Evolutionary conservation across 2,329 filamentous ascomycete genomes (phyloP).

Genomic region (Amauroascus verrucosus): DNA sequence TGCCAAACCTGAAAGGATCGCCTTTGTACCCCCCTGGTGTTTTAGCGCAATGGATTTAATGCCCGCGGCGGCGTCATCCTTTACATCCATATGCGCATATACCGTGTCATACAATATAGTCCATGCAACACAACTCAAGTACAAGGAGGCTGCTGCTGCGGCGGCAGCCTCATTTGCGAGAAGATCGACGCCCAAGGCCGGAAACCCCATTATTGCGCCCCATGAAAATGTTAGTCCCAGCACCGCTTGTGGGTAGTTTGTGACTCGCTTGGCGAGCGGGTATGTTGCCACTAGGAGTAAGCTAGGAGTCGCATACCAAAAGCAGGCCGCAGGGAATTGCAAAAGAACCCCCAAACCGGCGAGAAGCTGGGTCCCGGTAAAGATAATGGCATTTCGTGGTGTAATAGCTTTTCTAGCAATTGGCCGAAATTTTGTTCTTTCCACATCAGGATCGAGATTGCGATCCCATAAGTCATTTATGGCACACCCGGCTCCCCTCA

Average conservation of each 20-base stretch:
- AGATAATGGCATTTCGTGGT: slow-evolving; percentile 34
- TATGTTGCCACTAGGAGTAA: slow-evolving; percentile 39
- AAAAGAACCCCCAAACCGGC: slow-evolving; percentile 35
- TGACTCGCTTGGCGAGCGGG: slow-evolving; percentile 44
- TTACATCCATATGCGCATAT: slow-evolving; percentile 44
- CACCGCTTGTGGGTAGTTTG: slow-evolving; percentile 44
- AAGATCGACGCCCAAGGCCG: slow-evolving; percentile 38
- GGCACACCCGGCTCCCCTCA: slow-evolving; percentile 44
- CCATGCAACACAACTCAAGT: slow-evolving; percentile 41
- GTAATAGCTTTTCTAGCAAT: slow-evolving; percentile 44
- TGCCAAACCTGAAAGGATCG: slow-evolving; percentile 34
- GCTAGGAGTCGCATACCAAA: slow-evolving; percentile 37
- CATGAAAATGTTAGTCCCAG: slow-evolving; percentile 44
- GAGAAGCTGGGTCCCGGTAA: slow-evolving; percentile 36
- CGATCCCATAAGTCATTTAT: slow-evolving; percentile 50
- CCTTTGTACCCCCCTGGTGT: slow-evolving; percentile 39
- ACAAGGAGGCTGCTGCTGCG: slow-evolving; percentile 33
- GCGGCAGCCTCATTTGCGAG: slow-evolving; percentile 30
- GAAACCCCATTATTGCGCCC: slow-evolving; percentile 42
- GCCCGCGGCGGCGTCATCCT: slow-evolving; percentile 41
- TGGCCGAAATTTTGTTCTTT: slow-evolving; percentile 42
- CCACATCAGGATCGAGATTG: slow-evolving; percentile 44
- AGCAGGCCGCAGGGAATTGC: slow-evolving; percentile 34
- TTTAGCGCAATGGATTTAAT: slow-evolving; percentile 44
- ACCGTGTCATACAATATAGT: slow-evolving; percentile 44